Conservation (phyloP, 345 rosid genomes). For the Melaleuca alternifolia region DNA sequence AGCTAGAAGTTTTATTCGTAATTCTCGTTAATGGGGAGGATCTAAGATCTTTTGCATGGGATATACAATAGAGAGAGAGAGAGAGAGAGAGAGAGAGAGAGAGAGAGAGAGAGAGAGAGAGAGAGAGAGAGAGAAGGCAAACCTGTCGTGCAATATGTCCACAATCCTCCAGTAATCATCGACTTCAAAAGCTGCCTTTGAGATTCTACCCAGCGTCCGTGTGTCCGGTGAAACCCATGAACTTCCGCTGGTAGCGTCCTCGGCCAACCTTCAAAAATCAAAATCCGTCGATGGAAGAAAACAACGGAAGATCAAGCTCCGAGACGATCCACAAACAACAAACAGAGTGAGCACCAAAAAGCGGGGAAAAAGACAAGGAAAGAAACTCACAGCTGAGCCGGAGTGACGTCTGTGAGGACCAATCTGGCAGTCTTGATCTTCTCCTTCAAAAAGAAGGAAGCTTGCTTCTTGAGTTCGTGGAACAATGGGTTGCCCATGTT, state of each 20-base stretch:
- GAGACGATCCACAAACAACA: background rate
- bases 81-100: too few species aligned
- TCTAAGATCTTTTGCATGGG: background rate
- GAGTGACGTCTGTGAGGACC: conserved; percentile 86
- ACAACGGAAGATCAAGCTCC: background rate
- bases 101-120: too few species aligned
- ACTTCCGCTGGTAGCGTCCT: conserved; percentile 67
- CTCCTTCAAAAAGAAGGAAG: conserved; percentile 87
- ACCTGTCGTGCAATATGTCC: conserved; percentile 76
- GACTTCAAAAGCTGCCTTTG: conserved; percentile 86
- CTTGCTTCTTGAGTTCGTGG: conserved; percentile 75
- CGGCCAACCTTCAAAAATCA: conserved; percentile 49
- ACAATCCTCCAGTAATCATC: conserved; percentile 82
- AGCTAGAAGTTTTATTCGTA: background rate
- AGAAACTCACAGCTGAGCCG: conserved; percentile 41
- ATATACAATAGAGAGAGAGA: background rate
- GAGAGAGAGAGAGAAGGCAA: background rate
- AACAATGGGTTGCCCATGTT: conserved; percentile 47
- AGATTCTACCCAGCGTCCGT: conserved; percentile 53
- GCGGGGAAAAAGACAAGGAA: background rate
- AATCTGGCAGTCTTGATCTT: conserved; percentile 85
- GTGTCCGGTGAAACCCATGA: conserved; percentile 51
- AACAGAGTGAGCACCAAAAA: background rate
- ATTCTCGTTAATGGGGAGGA: background rate
- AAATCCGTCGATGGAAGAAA: background rate